Evolutionary conservation across 2,329 filamentous ascomycete species (phyloP).

Genomic region (Truncatella angustata): DNA sequence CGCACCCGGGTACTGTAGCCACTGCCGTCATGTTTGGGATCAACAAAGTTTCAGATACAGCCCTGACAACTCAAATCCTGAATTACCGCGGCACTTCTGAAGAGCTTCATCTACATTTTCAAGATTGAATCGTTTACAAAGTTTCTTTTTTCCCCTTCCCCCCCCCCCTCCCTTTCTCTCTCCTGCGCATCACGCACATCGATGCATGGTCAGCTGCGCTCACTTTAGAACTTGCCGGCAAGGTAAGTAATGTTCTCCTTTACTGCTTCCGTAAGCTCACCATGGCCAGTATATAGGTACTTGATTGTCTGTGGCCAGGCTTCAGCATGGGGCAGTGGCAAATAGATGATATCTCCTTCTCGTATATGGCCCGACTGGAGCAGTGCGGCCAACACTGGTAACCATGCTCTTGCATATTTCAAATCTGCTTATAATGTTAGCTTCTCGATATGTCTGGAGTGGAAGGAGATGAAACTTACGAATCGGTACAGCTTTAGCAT

Average conservation of each 20-base stretch:
- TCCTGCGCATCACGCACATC: not conserved
- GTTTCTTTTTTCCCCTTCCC: too few species aligned
- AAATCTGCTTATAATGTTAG: conserved; percentile 36
- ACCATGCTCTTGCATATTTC: conserved; percentile 43
- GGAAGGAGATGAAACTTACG: conserved; percentile 1
- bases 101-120: too few species aligned
- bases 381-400: conserved; percentile 54
- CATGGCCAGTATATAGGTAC: conserved; percentile 53
- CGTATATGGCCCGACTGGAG: conserved; percentile 53
- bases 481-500: conserved; percentile 37
- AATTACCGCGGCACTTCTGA: too few species aligned
- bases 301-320: conserved; percentile 55
- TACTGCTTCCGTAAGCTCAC: conserved; percentile 43
- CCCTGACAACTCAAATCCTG: too few species aligned
- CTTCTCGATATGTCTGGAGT: not conserved
- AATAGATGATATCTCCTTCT: conserved; percentile 52
- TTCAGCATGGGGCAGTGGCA: conserved; percentile 56
- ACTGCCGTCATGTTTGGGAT: too few species aligned
- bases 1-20: too few species aligned
- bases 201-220: too few species aligned
- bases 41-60: too few species aligned
- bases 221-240: conserved; percentile 39
- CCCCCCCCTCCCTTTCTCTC: too few species aligned
- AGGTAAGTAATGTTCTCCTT: conserved; percentile 54
- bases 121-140: too few species aligned